Evolutionary conservation across 805 yeast species (phyloP), one percentile per base, ranked within the genome.

Genomic region (Hanseniaspora thailandica): DNA sequence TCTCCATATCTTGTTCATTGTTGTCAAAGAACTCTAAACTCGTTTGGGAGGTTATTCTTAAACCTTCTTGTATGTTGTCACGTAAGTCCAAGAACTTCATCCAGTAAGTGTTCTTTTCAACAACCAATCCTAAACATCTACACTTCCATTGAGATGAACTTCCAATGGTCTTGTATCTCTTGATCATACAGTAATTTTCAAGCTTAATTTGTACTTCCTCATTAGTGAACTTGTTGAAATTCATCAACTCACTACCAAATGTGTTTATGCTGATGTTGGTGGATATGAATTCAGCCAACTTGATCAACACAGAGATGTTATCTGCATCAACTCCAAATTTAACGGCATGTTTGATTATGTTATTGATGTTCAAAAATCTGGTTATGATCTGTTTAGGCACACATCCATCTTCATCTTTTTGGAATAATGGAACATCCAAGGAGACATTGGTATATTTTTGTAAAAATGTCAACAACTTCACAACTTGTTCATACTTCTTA

Each of bases 101-200:
- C 30, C 62, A 66, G 23, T 33, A 33, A 8, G 6, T 41, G 2
- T 80, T 78, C 0, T 82, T 82, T 55, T 80, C 82, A 4, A 28
- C 20, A 15, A 30, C 25, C 19, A 82, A 72, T 41, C 77, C 78
- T 63, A 84, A 83, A 73, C 82, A 82, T 48, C 86, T 68, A 4
- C 78, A 73, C 61, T 79, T 82, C 94, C 94, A 84, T 26, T 69
- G 70, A 31, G 71, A 69, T 2, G 82, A 82, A 52, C 81, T 68
- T 8, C 86, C 82, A 60, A 67, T 44, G 5, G 70, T 59, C 45
- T 67, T 67, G 20, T 82, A 81, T 50, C 79, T 77, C 44, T 83
- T 72, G 56, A 85, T 75, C 13, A 84, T 66, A 45, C 85, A 66
- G 60, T 74, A 78, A 0, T 90, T 89, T 63, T 81, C 84, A 61